A percentile compares a stretch with the other conserved stretches of the same genome.
phyloP scores from a whole-genome alignment of 305 asterid species.

The Ruellia speciosa region DNA sequence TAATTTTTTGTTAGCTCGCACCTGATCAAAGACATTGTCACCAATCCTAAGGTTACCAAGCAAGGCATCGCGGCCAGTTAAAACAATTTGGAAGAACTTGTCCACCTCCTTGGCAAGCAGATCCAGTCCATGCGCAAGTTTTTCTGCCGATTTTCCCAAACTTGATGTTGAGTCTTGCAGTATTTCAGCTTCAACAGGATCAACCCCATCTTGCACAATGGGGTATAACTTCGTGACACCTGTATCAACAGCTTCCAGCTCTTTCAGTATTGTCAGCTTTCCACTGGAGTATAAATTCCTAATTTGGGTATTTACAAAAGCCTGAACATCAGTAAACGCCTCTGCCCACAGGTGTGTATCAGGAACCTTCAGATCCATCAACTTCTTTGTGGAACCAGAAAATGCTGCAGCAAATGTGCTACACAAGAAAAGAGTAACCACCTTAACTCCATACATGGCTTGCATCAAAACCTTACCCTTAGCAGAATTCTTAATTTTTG shows the following conservation, averaged over 20 bases:
- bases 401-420: constrained; percentile 60
- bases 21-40: constrained; percentile 24
- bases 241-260: constrained; percentile 59
- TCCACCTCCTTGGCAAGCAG: constrained; percentile 63
- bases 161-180: constrained; percentile 27
- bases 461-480: constrained; percentile 79
- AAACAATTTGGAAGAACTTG: constrained; percentile 67
- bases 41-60: constrained; percentile 73
- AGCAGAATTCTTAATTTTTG: constrained; percentile 73
- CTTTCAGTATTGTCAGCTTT: constrained; percentile 48
- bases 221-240: constrained; percentile 57
- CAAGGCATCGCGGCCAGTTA: constrained; percentile 73
- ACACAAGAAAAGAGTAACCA: constrained; percentile 55
- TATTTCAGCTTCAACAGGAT: constrained; percentile 29
- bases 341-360: constrained; percentile 52
- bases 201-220: constrained; percentile 46
- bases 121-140: constrained; percentile 59
- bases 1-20: constrained; percentile 26
- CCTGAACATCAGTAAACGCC: constrained; percentile 45
- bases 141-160: constrained; percentile 37
- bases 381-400: constrained; percentile 56
- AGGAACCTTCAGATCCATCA: constrained; percentile 42
- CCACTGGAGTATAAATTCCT: constrained; percentile 38
- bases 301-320: constrained; percentile 50
- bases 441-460: constrained; percentile 77